Evolutionary conservation across 2,329 filamentous ascomycete species (phyloP).

Genomic region (Scleromitrula shiraiana): DNA sequence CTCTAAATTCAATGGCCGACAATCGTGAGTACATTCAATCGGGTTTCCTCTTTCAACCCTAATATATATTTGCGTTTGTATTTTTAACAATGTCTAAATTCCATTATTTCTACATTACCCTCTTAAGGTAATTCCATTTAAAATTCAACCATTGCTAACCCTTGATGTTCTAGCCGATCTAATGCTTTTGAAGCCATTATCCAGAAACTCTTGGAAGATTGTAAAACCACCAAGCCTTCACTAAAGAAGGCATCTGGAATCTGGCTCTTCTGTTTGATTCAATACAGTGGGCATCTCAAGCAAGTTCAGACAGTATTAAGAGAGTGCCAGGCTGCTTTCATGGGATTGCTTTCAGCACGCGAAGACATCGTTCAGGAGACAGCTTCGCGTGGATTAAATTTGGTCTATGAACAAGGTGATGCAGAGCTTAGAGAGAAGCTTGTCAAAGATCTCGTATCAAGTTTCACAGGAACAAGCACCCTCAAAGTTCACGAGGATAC

Average conservation of each 20-base stretch:
- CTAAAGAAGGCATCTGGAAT: constrained; percentile 88
- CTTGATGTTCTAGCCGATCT: no score
- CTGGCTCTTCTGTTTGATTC: constrained; percentile 86
- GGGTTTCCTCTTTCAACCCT: no score
- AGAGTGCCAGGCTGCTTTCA: constrained; percentile 79
- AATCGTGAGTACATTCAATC: no score
- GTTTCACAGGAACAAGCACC: constrained; percentile 62
- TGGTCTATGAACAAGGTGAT: constrained; percentile 92
- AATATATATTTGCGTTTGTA: no score
- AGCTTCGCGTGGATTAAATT: constrained; percentile 78
- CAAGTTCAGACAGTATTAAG: constrained; percentile 68
- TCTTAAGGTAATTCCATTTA: no score
- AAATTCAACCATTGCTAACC: no score
- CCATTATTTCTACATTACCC: no score
- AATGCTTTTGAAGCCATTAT: constrained; percentile 36
- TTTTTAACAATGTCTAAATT: no score
- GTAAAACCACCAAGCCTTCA: constrained; percentile 78
- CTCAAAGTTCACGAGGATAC: constrained; percentile 86
- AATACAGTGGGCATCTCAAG: constrained; percentile 75
- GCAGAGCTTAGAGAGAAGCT: constrained; percentile 67
- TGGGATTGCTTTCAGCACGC: constrained; percentile 74
- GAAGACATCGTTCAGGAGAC: constrained; percentile 96
- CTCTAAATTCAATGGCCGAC: constrained; percentile 35
- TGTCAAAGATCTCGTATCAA: constrained; percentile 62
- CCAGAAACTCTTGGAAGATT: constrained; percentile 67